phyloP scores from a whole-genome alignment of 2,329 filamentous ascomycete genomes.

The Pezicula neosporulosa region DNA sequence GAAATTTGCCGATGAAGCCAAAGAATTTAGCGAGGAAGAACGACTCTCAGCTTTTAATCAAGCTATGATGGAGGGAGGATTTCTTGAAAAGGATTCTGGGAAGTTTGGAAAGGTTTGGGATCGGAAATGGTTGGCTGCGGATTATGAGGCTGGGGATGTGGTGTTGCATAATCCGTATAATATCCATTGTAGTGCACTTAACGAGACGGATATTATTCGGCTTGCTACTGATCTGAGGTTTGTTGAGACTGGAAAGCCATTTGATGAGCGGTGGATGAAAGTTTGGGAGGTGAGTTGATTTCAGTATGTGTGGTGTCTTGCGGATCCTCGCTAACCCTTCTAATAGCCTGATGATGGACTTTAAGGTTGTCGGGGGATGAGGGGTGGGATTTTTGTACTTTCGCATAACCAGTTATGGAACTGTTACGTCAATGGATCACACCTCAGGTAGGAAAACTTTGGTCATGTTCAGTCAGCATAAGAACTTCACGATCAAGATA shows the following conservation, averaged over 20 bases:
- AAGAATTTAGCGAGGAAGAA: background rate
- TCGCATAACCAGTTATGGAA: too few relatives aligned
- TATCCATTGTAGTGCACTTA: slow-evolving; percentile 24
- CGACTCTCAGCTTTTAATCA: background rate
- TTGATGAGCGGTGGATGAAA: background rate
- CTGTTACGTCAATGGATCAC: too few relatives aligned
- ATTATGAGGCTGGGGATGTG: slow-evolving; percentile 33
- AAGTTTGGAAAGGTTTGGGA: background rate
- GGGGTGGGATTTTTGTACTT: too few relatives aligned
- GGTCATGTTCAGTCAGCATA: too few relatives aligned
- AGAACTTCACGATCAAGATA: too few relatives aligned
- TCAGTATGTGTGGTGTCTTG: too few relatives aligned
- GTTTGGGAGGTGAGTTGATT: background rate
- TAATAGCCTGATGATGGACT: too few relatives aligned
- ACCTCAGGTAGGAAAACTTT: background rate
- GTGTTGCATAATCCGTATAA: slow-evolving; percentile 39
- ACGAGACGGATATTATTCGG: background rate
- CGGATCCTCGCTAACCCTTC: too few relatives aligned
- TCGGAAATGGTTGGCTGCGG: slow-evolving; percentile 25
- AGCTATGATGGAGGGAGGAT: background rate
- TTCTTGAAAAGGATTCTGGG: background rate
- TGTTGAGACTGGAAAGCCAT: background rate
- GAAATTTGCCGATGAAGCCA: background rate
- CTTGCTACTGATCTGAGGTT: background rate
- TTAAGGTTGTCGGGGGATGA: too few relatives aligned